A percentile compares a stretch with the other conserved stretches of the same genome.
phyloP scores from a whole-genome alignment of 345 rosid genomes.

The Ceriops tagal region DNA sequence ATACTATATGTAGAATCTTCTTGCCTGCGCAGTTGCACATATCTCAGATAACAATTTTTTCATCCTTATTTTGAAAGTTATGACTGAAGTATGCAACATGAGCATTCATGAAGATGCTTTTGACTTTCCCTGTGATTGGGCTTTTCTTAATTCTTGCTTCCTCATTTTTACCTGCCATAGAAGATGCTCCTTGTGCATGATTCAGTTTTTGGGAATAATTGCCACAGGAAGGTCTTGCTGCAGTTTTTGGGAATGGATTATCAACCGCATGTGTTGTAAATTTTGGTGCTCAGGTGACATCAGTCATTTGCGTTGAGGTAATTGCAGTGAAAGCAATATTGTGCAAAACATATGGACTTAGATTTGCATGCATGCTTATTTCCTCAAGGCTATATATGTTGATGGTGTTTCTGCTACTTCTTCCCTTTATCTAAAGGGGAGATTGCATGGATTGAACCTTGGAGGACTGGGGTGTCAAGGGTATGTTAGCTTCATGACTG shows the following conservation, averaged over 20 bases:
- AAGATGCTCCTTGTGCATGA: not conserved
- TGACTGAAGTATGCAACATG: not conserved
- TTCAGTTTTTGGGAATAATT: conserved; percentile 15
- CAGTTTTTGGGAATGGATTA: conserved; percentile 89
- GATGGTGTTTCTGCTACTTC: not conserved
- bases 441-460: not conserved
- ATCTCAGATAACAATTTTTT: not conserved
- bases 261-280: conserved; percentile 88
- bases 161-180: not conserved
- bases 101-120: no score
- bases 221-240: conserved; percentile 82
- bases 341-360: not conserved
- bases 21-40: no score
- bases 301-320: conserved; percentile 91
- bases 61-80: not conserved
- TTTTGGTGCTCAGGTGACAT: conserved; percentile 83
- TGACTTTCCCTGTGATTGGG: not conserved
- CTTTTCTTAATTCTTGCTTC: conserved; percentile 2
- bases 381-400: not conserved
- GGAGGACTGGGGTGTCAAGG: not conserved
- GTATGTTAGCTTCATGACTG: not conserved
- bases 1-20: no score
- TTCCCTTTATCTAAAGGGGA: not conserved
- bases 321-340: conserved; percentile 7
- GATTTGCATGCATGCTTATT: not conserved